These are phyloP conservation scores for Penicillium sp. DNA, from an alignment of 2,329 filamentous ascomycete species.

Conservation along the genomic window DNA sequence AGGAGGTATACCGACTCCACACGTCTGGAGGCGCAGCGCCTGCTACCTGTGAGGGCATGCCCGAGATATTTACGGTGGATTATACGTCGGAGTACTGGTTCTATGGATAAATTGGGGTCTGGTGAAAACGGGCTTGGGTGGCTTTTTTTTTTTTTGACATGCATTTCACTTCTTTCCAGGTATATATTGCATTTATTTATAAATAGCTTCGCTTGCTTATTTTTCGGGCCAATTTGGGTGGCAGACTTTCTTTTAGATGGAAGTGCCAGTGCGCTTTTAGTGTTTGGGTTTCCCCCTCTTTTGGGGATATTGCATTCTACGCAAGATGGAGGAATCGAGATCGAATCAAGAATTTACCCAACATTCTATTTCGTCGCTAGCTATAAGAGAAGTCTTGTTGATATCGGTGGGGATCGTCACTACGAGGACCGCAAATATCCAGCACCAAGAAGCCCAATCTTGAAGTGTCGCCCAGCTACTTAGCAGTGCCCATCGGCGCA, in stretches of 20 bases:
- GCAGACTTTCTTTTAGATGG: background rate
- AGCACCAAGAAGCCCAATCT: no score
- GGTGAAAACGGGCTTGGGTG: background rate
- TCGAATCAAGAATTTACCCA: no score
- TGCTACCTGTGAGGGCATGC: conserved; percentile 38
- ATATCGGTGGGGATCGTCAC: no score
- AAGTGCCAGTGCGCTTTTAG: background rate
- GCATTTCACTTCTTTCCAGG: background rate
- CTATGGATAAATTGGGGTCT: conserved; percentile 36
- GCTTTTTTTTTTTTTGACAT: conserved; percentile 3
- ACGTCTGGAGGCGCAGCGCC: conserved; percentile 44
- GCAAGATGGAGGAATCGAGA: no score
- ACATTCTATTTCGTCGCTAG: no score
- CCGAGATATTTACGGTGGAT: conserved; percentile 37
- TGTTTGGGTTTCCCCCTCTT: background rate
- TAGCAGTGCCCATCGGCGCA: no score
- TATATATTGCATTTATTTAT: conserved; percentile 2
- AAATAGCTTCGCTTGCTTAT: background rate
- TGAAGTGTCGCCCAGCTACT: no score
- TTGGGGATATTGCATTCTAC: background rate
- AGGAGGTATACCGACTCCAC: conserved; percentile 50
- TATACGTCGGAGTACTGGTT: conserved; percentile 53
- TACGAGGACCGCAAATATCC: no score
- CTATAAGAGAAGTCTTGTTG: no score
- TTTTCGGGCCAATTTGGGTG: background rate